phyloP scores from a whole-genome alignment of 148 eudicot species.

The Rheum nobile region DNA sequence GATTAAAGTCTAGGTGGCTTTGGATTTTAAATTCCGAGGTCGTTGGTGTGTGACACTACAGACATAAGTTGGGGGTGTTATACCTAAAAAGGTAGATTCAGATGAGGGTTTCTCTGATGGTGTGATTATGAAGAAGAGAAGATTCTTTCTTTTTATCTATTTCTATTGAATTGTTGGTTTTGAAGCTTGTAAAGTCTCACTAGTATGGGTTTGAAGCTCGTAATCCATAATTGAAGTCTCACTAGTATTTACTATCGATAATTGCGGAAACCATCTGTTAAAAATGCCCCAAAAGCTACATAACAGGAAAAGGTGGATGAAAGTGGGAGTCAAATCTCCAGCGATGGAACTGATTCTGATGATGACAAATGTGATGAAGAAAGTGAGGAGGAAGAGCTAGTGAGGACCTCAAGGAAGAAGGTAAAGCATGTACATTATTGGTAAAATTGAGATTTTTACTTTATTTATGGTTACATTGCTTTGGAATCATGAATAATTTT shows the following conservation, averaged over 20 bases:
- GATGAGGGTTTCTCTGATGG: not conserved
- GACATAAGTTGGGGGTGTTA: too few species aligned
- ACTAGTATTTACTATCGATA: not conserved
- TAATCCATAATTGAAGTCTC: not conserved
- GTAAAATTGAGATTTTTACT: not conserved
- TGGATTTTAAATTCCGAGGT: too few species aligned
- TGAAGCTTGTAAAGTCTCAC: too few species aligned
- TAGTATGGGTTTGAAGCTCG: not conserved
- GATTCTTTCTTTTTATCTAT: not conserved
- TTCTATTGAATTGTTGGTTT: not conserved
- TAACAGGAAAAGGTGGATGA: not conserved
- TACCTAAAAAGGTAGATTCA: not conserved
- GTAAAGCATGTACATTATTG: not conserved
- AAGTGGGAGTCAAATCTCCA: not conserved
- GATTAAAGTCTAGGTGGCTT: too few species aligned
- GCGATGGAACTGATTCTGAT: not conserved
- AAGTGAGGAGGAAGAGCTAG: constrained; percentile 5
- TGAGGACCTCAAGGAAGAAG: not conserved
- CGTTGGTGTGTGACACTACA: too few species aligned
- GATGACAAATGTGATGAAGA: not conserved
- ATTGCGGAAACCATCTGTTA: not conserved
- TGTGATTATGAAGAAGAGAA: not conserved
- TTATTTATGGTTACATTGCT: too few species aligned
- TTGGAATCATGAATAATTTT: too few species aligned
- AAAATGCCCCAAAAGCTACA: not conserved